A percentile compares a stretch with the other conserved stretches of the same genome.
Conservation (phyloP, 257 asterid genomes). For the Nicotiana undulata region DNA sequence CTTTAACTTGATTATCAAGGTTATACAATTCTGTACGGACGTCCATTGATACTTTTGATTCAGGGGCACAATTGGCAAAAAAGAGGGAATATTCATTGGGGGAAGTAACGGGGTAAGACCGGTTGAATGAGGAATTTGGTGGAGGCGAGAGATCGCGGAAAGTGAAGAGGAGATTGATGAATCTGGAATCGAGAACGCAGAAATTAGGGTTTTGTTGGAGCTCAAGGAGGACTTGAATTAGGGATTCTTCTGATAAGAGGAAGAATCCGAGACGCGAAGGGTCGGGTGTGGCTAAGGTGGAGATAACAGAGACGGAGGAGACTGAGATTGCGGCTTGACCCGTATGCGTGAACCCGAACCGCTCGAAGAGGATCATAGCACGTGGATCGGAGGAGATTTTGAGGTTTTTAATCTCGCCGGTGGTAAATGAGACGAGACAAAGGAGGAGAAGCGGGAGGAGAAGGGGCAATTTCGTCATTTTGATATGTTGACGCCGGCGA, state of each 20-base stretch:
- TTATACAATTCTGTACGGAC: constrained; percentile 68
- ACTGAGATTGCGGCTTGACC: constrained; percentile 52
- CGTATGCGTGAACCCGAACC: constrained; percentile 89
- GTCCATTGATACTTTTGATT: constrained; percentile 63
- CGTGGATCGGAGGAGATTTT: constrained; percentile 66
- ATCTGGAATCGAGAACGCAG: constrained; percentile 74
- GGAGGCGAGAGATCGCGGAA: constrained; percentile 84
- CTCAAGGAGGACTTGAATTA: constrained; percentile 56
- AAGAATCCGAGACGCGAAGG: constrained; percentile 57
- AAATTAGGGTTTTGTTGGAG: constrained; percentile 55
- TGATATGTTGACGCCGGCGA: neutral
- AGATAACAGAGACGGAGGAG: constrained; percentile 45
- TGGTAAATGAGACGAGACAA: constrained; percentile 27
- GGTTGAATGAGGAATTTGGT: constrained; percentile 51
- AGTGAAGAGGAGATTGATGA: constrained; percentile 47
- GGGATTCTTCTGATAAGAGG: constrained; percentile 66
- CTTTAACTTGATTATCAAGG: constrained; percentile 50
- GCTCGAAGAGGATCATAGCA: constrained; percentile 82
- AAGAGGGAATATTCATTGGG: constrained; percentile 70
- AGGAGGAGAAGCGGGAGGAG: constrained; percentile 28
- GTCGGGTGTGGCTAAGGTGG: constrained; percentile 33
- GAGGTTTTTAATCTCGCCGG: constrained; percentile 77
- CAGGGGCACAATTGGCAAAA: constrained; percentile 79
- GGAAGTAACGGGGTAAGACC: constrained; percentile 46
- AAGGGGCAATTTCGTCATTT: constrained; percentile 47